Conservation (phyloP, 192 early-diverging fungal genomes). For the Coemansia sp. region DNA sequence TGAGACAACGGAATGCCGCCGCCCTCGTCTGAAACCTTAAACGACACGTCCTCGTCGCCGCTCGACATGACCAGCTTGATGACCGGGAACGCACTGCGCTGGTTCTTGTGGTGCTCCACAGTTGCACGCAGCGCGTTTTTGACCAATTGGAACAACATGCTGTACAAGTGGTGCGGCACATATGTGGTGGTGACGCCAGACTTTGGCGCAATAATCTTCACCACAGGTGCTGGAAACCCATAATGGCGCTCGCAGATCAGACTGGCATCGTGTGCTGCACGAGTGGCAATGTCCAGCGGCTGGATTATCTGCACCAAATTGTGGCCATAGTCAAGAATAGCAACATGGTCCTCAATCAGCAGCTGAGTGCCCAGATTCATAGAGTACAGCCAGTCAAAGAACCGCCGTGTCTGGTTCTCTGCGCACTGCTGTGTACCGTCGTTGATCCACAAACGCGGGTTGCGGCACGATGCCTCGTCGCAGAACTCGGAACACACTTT, state of each 20-base stretch:
- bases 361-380: constrained; percentile 64
- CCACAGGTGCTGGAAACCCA: constrained; percentile 48
- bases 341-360: constrained; percentile 61
- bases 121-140: constrained; percentile 61
- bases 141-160: constrained; percentile 61
- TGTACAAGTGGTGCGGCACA: constrained; percentile 59
- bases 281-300: constrained; percentile 55
- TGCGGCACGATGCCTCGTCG: constrained; percentile 39
- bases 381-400: constrained; percentile 63
- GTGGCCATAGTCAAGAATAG: constrained; percentile 56
- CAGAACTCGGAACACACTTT: constrained; percentile 45
- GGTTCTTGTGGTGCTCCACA: constrained; percentile 46
- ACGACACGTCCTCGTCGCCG: constrained; percentile 63
- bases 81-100: constrained; percentile 36
- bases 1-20: constrained; percentile 62
- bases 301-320: constrained; percentile 61
- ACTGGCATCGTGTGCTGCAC: constrained; percentile 55
- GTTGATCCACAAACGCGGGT: constrained; percentile 49
- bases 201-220: constrained; percentile 51
- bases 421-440: constrained; percentile 49
- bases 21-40: constrained; percentile 65
- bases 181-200: constrained; percentile 58
- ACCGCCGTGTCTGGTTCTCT: constrained; percentile 54
- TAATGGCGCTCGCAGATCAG: constrained; percentile 52
- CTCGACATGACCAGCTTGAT: constrained; percentile 57